phyloP scores from a whole-genome alignment of 768 basidiomycete species.

The Tubosaeta sp. region DNA sequence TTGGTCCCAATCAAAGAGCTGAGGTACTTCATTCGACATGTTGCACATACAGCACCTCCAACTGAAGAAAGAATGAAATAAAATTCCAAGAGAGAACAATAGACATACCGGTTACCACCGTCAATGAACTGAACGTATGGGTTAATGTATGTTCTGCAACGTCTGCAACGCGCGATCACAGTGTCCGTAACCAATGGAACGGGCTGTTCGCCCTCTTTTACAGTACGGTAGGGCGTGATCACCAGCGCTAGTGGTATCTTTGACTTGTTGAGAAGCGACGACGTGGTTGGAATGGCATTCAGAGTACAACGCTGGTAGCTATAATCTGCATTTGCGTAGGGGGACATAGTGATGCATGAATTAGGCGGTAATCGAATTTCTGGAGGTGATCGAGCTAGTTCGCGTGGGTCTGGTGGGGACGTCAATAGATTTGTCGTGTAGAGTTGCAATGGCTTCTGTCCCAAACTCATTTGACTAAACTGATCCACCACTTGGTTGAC shows the following conservation, averaged over 20 bases:
- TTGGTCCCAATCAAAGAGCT: constrained; percentile 98
- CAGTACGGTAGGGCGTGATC: constrained; percentile 83
- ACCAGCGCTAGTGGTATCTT: constrained; percentile 89
- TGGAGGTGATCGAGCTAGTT: constrained; percentile 77
- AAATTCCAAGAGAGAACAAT: neutral
- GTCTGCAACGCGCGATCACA: constrained; percentile 91
- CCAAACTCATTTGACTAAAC: constrained; percentile 86
- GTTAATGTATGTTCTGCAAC: constrained; percentile 96
- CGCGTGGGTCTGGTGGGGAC: constrained; percentile 86
- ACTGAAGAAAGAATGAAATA: constrained; percentile 33
- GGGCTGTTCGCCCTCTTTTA: constrained; percentile 77
- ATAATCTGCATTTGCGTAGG: constrained; percentile 77
- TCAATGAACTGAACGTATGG: constrained; percentile 98
- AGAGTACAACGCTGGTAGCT: constrained; percentile 91
- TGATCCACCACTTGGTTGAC: constrained; percentile 73
- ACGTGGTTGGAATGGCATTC: constrained; percentile 89
- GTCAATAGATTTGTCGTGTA: constrained; percentile 91
- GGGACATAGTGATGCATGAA: constrained; percentile 73
- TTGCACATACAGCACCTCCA: constrained; percentile 99
- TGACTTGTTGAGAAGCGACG: constrained; percentile 80
- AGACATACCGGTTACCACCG: constrained; percentile 77
- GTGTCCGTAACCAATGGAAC: constrained; percentile 92
- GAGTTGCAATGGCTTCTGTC: constrained; percentile 73
- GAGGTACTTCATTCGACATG: constrained; percentile 97
- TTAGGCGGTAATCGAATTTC: constrained; percentile 87